A percentile compares a stretch with the other conserved stretches of the same genome.
phyloP scores from a whole-genome alignment of 2,329 filamentous ascomycete genomes.

The Paradendryphiella salina region DNA sequence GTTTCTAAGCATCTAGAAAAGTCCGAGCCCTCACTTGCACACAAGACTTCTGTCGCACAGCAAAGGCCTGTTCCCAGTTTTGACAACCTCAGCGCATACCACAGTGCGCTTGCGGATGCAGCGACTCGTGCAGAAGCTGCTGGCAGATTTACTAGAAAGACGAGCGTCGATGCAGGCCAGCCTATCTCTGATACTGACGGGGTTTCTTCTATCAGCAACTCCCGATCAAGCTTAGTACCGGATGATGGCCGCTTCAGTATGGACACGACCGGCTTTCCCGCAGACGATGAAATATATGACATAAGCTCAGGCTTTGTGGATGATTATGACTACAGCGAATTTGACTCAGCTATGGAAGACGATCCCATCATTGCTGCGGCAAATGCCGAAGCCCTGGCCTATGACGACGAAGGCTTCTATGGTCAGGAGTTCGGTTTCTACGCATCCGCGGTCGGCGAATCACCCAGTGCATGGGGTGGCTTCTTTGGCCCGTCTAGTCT shows the following conservation, averaged over 20 bases:
- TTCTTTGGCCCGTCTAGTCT: conserved; percentile 80
- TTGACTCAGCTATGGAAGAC: conserved; percentile 58
- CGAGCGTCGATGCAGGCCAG: conserved; percentile 49
- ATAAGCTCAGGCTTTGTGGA: conserved; percentile 46
- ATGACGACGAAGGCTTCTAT: conserved; percentile 92
- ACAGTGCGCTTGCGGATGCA: conserved; percentile 81
- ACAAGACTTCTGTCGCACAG: conserved; percentile 50
- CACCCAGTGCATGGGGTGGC: conserved; percentile 75
- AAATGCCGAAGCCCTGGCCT: conserved; percentile 89
- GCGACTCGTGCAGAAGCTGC: conserved; percentile 74
- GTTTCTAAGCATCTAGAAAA: conserved; percentile 32
- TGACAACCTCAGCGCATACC: conserved; percentile 70
- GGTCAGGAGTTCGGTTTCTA: conserved; percentile 98
- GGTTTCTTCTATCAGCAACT: conserved; percentile 37
- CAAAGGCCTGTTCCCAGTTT: conserved; percentile 39
- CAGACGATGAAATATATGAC: conserved; percentile 41
- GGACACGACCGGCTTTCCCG: conserved; percentile 46
- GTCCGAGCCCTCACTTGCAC: conserved; percentile 55
- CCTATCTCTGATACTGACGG: conserved; percentile 41
- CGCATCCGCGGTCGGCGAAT: conserved; percentile 59
- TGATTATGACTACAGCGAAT: conserved; percentile 63
- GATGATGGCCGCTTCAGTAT: conserved; percentile 57
- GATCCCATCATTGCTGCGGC: conserved; percentile 93
- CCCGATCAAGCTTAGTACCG: conserved; percentile 52
- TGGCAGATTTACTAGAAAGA: conserved; percentile 71